Conservation (phyloP, 2,329 filamentous ascomycete species). For the Amauroascus niger region DNA sequence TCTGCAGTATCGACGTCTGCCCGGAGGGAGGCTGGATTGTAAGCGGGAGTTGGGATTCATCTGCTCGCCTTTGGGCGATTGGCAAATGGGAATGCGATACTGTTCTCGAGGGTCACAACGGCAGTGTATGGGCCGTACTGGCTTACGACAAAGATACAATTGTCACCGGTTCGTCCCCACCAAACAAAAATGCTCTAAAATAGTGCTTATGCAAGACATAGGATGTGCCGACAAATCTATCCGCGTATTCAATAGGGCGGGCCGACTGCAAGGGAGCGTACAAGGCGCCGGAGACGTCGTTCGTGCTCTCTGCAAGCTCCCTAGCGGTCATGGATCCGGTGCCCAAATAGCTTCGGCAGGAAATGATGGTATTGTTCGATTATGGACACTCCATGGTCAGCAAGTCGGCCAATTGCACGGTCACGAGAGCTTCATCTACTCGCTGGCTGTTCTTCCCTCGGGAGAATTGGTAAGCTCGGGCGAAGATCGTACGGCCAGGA, state of each 20-base stretch:
- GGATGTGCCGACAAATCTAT: slow-evolving; percentile 85
- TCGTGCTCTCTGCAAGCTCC: slow-evolving; percentile 76
- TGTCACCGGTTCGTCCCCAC: slow-evolving; percentile 53
- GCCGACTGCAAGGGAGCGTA: slow-evolving; percentile 54
- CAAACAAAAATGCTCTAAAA: not conserved
- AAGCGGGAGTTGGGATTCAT: slow-evolving; percentile 88
- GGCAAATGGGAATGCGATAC: slow-evolving; percentile 71
- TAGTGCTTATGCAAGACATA: slow-evolving; percentile 16
- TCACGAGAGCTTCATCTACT: slow-evolving; percentile 93
- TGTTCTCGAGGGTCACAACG: slow-evolving; percentile 64
- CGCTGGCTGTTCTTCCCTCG: slow-evolving; percentile 63
- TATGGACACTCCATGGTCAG: slow-evolving; percentile 75
- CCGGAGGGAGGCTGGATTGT: slow-evolving; percentile 64
- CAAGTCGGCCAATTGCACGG: slow-evolving; percentile 69
- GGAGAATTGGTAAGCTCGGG: slow-evolving; percentile 85
- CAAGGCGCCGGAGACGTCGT: slow-evolving; percentile 72
- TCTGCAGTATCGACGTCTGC: slow-evolving; percentile 75
- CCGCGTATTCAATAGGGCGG: slow-evolving; percentile 62
- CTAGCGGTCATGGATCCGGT: slow-evolving; percentile 62
- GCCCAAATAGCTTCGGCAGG: slow-evolving; percentile 92
- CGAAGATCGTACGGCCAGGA: slow-evolving; percentile 83
- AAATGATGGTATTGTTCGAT: slow-evolving; percentile 78
- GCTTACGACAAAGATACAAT: slow-evolving; percentile 70
- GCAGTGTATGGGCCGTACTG: slow-evolving; percentile 83
- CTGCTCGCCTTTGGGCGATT: slow-evolving; percentile 78